These are phyloP conservation scores for Stylosanthes scabra DNA, from an alignment of 331 rosid genomes.

Conservation along the genomic window DNA sequence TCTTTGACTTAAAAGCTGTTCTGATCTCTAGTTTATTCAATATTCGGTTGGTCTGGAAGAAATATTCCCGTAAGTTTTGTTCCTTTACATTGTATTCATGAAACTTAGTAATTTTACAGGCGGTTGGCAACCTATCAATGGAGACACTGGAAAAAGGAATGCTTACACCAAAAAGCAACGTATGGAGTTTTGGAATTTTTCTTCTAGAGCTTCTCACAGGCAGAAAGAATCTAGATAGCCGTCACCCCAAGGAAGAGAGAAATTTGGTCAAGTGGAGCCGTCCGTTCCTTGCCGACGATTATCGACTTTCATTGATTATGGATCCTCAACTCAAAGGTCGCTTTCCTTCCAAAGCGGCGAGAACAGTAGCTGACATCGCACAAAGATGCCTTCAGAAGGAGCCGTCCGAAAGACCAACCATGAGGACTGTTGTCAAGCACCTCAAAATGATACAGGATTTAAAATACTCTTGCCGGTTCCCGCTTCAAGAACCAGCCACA, in stretches of 20 bases:
- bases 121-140: slow-evolving; percentile 86
- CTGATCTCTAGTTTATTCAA: not conserved
- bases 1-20: not conserved
- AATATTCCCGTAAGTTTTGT: slow-evolving; percentile 9
- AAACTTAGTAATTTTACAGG: slow-evolving; percentile 53
- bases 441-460: slow-evolving; percentile 81
- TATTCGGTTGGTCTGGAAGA: not conserved
- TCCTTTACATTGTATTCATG: slow-evolving; percentile 22
- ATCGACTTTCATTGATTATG: slow-evolving; percentile 86
- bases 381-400: slow-evolving; percentile 93
- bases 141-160: slow-evolving; percentile 95
- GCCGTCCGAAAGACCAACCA: slow-evolving; percentile 93
- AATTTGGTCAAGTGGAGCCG: slow-evolving; percentile 95
- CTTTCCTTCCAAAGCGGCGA: slow-evolving; percentile 87
- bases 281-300: slow-evolving; percentile 83
- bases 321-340: slow-evolving; percentile 93
- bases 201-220: slow-evolving; percentile 94
- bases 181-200: slow-evolving; percentile 91
- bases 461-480: slow-evolving; percentile 82
- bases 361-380: slow-evolving; percentile 85
- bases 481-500: slow-evolving; percentile 81
- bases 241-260: slow-evolving; percentile 92
- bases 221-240: slow-evolving; percentile 85
- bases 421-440: slow-evolving; percentile 86
- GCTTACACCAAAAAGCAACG: slow-evolving; percentile 98